phyloP scores from a whole-genome alignment of 148 eudicot genomes.

The Cornus suecica region DNA sequence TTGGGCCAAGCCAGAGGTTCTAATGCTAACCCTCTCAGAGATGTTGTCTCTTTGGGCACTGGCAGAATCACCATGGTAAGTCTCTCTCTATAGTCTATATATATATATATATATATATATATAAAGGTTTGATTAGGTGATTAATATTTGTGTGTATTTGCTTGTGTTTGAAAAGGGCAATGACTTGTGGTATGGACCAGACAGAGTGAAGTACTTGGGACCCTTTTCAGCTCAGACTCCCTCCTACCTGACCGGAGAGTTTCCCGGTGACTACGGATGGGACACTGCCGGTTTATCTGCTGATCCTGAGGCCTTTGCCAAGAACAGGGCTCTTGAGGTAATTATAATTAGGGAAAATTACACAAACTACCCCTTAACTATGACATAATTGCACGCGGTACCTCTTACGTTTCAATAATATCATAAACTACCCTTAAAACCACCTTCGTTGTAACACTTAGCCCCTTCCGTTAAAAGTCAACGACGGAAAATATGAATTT shows the following conservation, averaged over 20 bases:
- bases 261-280: slow-evolving; percentile 96
- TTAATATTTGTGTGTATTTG: not conserved
- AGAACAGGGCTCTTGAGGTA: slow-evolving; percentile 96
- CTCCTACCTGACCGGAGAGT: slow-evolving; percentile 78
- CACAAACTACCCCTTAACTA: no score
- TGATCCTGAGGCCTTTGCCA: slow-evolving; percentile 92
- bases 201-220: slow-evolving; percentile 82
- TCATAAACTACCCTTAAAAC: no score
- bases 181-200: slow-evolving; percentile 94
- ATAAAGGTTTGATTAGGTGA: not conserved
- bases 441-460: no score
- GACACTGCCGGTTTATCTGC: slow-evolving; percentile 96
- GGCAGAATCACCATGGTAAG: slow-evolving; percentile 67
- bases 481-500: no score
- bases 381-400: no score
- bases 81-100: not conserved
- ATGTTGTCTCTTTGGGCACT: slow-evolving; percentile 61
- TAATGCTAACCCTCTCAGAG: slow-evolving; percentile 58
- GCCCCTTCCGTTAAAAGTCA: no score
- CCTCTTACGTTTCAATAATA: no score
- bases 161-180: slow-evolving; percentile 43
- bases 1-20: slow-evolving; percentile 62
- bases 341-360: not conserved
- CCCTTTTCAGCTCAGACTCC: slow-evolving; percentile 97
- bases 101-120: no score